These are phyloP conservation scores for Tuber microsphaerosporum DNA, from an alignment of 495 filamentous ascomycete species.

Conservation along the genomic window DNA sequence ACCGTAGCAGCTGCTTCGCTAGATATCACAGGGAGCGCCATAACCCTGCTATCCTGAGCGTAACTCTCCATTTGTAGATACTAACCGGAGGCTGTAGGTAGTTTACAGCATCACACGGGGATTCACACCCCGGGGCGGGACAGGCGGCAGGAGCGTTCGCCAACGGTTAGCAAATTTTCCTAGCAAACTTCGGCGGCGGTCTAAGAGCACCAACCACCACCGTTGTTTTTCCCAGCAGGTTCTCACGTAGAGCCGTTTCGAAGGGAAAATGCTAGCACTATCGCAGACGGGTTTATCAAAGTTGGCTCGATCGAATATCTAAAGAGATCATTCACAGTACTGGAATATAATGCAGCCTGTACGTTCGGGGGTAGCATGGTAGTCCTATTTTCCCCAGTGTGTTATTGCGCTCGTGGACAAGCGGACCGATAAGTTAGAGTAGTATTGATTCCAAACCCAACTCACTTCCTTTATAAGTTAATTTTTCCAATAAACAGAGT, in stretches of 20 bases:
- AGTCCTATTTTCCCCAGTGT: neutral
- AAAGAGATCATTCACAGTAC: too few relatives aligned
- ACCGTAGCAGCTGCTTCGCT: neutral
- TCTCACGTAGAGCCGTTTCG: neutral
- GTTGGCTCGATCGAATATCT: too few relatives aligned
- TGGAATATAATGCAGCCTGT: too few relatives aligned
- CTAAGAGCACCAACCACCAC: too few relatives aligned
- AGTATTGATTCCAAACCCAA: neutral
- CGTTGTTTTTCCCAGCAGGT: neutral
- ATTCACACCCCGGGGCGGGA: neutral
- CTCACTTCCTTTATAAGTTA: neutral
- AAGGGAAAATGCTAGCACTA: too few relatives aligned
- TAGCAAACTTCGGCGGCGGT: neutral
- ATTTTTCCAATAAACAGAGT: neutral
- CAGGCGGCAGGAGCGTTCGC: neutral
- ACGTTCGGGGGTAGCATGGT: too few relatives aligned
- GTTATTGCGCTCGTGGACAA: neutral
- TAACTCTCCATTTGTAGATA: neutral
- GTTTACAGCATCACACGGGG: too few relatives aligned
- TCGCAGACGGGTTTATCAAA: too few relatives aligned
- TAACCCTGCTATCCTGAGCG: neutral
- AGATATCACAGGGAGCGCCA: neutral
- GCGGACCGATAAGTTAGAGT: neutral
- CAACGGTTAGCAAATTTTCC: neutral
- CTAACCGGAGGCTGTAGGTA: neutral